Evolutionary conservation across 768 basidiomycete genomes (phyloP), one percentile per base, ranked within the genome.

Genomic region (Termitomyces sp.): DNA sequence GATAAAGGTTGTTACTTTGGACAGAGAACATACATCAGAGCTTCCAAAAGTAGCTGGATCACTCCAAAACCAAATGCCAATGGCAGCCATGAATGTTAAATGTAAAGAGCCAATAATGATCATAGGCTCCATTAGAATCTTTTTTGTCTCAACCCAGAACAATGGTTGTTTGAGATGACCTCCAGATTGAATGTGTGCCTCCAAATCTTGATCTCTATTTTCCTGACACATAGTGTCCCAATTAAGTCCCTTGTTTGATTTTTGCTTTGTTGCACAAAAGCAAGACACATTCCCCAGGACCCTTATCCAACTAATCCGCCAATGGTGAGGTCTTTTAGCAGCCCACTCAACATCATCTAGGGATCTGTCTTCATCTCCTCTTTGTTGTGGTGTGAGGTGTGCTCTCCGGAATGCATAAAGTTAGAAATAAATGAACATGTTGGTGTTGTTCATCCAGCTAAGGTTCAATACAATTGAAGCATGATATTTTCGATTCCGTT

Each of bases 381-480:
- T 36, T 14, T 38, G 46, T 17, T 49, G 34, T 15, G 36, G 37
- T 15, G 57, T 38, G 58, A 51, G 58, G 12, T 59, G 38, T 17
- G 49, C 58, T 51, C 58, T 38, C 15, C 42, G 29, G 25, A 47
- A 40, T 37, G 38, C 47, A 40, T 59, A 49, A 9, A 49, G 37
- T 4, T 50, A 36, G 20, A 57, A 25, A 37, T 57, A 57, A 6
- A 57, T 57, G 20, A 57, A 57, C 43, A 57, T 10, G 15, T 47
- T 59, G 6, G 58, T 52, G 11, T 45, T 59, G 50, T 59, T 59
- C 49, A 59, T 59, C 58, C 48, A 50, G 50, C 58, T 59, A 4
- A 59, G 58, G 38, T 52, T 56, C n/a, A 73, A 29, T 6, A 61
- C 63, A 6, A 3, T 57, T 8, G 45, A 57, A 43, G 45, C 56